Conservation (phyloP, 352 stramenopile genomes). For the Hyaloperonospora arabidopsidis region DNA sequence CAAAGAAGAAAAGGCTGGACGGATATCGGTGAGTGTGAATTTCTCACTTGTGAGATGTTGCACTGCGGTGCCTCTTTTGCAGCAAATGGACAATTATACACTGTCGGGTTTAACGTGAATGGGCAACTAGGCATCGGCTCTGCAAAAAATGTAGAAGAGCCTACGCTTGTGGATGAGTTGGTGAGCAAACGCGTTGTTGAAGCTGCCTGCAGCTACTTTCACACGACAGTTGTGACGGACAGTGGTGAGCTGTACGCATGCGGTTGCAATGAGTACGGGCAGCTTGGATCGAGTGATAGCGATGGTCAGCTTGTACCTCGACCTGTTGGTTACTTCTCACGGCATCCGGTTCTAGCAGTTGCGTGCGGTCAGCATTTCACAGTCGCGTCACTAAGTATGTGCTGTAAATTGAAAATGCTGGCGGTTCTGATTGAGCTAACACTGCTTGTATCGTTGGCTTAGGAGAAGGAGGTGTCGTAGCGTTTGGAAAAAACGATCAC, state of each 20-base stretch:
- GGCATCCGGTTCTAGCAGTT: slow-evolving; percentile 48
- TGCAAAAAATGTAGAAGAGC: slow-evolving; percentile 51
- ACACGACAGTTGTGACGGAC: slow-evolving; percentile 77
- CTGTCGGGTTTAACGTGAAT: slow-evolving; percentile 88
- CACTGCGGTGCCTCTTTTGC: not conserved
- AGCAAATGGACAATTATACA: slow-evolving; percentile 80
- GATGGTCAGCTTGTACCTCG: slow-evolving; percentile 61
- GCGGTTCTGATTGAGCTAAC: slow-evolving; percentile 1
- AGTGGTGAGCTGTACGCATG: slow-evolving; percentile 81
- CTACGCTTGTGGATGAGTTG: slow-evolving; percentile 40
- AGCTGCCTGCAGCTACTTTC: slow-evolving; percentile 90
- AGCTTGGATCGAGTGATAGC: slow-evolving; percentile 72
- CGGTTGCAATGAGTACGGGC: slow-evolving; percentile 89
- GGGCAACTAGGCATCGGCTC: slow-evolving; percentile 84
- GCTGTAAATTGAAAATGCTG: not conserved
- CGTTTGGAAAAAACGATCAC: slow-evolving; percentile 90
- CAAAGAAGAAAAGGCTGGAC: not conserved
- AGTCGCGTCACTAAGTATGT: slow-evolving; percentile 51
- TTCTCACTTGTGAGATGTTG: not conserved
- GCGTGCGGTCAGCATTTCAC: slow-evolving; percentile 88
- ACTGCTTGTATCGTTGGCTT: slow-evolving; percentile 7
- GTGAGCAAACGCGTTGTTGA: slow-evolving; percentile 51
- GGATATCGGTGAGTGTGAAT: no score
- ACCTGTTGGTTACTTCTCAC: slow-evolving; percentile 44
- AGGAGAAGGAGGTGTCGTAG: slow-evolving; percentile 55